Evolutionary conservation across 2,329 filamentous ascomycete genomes (phyloP).

Genomic region (Gremmenia infestans): DNA sequence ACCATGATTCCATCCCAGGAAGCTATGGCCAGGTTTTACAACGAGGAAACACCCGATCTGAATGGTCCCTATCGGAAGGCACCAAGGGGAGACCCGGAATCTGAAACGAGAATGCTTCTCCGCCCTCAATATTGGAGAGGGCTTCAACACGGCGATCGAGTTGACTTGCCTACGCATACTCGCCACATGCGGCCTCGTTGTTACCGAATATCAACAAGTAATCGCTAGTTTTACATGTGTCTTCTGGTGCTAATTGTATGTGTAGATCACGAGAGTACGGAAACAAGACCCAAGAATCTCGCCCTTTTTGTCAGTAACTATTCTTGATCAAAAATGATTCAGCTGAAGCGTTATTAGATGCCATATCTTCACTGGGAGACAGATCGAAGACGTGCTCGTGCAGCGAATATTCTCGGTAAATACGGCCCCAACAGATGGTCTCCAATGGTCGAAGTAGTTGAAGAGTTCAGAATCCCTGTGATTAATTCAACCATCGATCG

Average conservation of each 20-base stretch:
- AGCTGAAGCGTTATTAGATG: constrained; percentile 14
- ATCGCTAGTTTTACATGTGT: background rate
- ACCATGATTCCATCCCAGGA: background rate
- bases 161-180: constrained; percentile 14
- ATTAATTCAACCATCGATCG: background rate
- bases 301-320: constrained; percentile 13
- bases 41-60: background rate
- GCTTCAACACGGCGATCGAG: constrained; percentile 14
- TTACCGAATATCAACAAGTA: constrained; percentile 15
- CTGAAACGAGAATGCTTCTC: constrained; percentile 14
- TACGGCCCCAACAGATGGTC: constrained; percentile 5
- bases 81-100: constrained; percentile 2
- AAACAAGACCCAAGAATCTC: constrained; percentile 10
- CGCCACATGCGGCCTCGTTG: constrained; percentile 19
- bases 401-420: constrained; percentile 10
- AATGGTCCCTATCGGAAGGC: constrained; percentile 4
- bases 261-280: constrained; percentile 3
- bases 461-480: background rate
- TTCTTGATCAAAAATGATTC: background rate
- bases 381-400: constrained; percentile 13
- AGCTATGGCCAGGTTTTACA: constrained; percentile 5
- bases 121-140: constrained; percentile 16
- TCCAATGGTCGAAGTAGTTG: constrained; percentile 5
- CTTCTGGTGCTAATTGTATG: background rate
- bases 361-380: constrained; percentile 30